These are phyloP conservation scores for Imleria badia DNA, from an alignment of 768 basidiomycete species.

Conservation along the genomic window DNA sequence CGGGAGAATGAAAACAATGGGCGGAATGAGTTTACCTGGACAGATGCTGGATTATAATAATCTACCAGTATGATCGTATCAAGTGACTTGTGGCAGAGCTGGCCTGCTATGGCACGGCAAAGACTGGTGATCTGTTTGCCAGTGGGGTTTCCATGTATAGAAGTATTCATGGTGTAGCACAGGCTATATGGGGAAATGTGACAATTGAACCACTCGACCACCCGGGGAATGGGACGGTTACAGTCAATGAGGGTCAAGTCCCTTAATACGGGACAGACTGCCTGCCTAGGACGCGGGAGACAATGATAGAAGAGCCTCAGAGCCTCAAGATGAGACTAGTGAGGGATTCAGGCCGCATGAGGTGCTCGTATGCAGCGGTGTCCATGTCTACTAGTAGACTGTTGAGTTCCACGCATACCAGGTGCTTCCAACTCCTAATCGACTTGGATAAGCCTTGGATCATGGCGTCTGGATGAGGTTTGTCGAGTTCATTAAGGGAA, in stretches of 20 bases:
- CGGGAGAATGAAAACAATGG: background rate
- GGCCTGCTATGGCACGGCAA: no score
- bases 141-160: no score
- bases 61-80: background rate
- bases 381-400: background rate
- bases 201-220: background rate
- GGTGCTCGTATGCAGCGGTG: no score
- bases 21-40: background rate
- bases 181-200: background rate
- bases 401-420: background rate
- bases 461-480: no score
- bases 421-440: background rate
- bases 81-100: background rate
- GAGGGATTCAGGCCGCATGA: no score
- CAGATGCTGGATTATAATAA: background rate
- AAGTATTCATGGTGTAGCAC: no score
- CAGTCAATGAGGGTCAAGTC: background rate
- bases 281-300: no score
- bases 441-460: background rate
- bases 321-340: no score
- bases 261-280: background rate
- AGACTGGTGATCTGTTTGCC: no score
- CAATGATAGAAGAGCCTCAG: no score
- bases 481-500: no score
- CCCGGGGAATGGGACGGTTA: background rate